Conservation (phyloP, 352 stramenopile species). For the Globisporangium acanthophoron region DNA sequence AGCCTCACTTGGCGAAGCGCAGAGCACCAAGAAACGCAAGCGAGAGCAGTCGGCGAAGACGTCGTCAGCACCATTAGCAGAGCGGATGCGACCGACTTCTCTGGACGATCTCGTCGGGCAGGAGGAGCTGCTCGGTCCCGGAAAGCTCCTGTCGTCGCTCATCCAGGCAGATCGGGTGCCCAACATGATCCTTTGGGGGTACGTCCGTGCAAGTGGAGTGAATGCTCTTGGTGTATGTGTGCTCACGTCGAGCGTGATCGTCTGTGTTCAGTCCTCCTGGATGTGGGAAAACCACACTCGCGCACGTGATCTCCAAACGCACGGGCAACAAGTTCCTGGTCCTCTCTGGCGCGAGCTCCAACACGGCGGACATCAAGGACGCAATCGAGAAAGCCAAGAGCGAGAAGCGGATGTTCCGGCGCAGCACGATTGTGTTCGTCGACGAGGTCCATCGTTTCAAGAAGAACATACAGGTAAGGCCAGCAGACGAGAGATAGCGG, state of each 20-base stretch:
- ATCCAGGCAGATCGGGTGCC: slow-evolving; percentile 67
- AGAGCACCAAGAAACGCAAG: slow-evolving; percentile 66
- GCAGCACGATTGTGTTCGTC: slow-evolving; percentile 82
- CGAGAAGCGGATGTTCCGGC: slow-evolving; percentile 52
- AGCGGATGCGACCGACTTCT: slow-evolving; percentile 61
- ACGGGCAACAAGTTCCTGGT: slow-evolving; percentile 68
- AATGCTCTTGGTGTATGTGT: slow-evolving; percentile 4
- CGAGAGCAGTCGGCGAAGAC: slow-evolving; percentile 17
- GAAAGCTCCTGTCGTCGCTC: slow-evolving; percentile 54
- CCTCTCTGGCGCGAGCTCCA: slow-evolving; percentile 70
- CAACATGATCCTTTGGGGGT: slow-evolving; percentile 87
- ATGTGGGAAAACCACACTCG: slow-evolving; percentile 84
- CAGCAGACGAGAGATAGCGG: not conserved
- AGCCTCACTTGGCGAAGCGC: not conserved
- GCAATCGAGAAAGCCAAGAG: slow-evolving; percentile 64
- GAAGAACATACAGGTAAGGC: slow-evolving; percentile 66
- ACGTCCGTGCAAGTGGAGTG: slow-evolving; percentile 1
- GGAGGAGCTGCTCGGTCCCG: slow-evolving; percentile 53
- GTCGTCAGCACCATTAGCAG: slow-evolving; percentile 48
- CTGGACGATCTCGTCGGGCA: slow-evolving; percentile 65
- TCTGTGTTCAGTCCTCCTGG: slow-evolving; percentile 55
- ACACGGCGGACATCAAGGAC: slow-evolving; percentile 64
- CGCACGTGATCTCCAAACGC: slow-evolving; percentile 63
- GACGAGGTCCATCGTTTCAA: slow-evolving; percentile 89
- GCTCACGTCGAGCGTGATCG: not conserved